These are phyloP conservation scores for Calamus simplicifolius DNA, from an alignment of 176 grass and related monocot species.

Conservation along the genomic window DNA sequence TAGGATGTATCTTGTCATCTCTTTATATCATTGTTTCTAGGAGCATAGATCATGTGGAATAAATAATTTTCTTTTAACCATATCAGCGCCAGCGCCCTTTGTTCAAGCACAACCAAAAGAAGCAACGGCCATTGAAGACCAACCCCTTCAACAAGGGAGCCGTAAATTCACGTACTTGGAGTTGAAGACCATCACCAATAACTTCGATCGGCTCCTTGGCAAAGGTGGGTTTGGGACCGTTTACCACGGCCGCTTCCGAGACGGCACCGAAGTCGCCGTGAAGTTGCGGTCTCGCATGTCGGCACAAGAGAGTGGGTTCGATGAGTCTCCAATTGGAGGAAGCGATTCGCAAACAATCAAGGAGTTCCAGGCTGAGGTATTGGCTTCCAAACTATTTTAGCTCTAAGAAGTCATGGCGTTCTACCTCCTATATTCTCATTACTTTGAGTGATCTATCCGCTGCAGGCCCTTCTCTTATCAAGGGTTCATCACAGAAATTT, in stretches of 20 bases:
- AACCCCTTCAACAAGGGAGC: slow-evolving; percentile 18
- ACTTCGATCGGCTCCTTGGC: slow-evolving; percentile 56
- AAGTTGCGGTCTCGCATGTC: slow-evolving; percentile 43
- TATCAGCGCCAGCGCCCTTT: too few relatives aligned
- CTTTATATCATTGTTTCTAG: too few relatives aligned
- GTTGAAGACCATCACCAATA: slow-evolving; percentile 42
- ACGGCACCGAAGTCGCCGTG: slow-evolving; percentile 58
- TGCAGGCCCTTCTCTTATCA: slow-evolving; percentile 44
- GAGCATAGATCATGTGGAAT: too few relatives aligned
- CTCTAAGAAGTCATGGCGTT: neutral
- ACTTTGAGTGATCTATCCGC: neutral
- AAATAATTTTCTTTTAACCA: too few relatives aligned
- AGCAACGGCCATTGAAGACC: neutral
- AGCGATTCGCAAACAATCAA: neutral
- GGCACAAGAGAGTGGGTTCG: slow-evolving; percentile 22
- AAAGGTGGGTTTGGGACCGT: slow-evolving; percentile 68
- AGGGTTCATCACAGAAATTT: slow-evolving; percentile 68
- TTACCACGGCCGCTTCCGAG: slow-evolving; percentile 47
- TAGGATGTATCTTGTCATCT: too few relatives aligned
- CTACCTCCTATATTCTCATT: neutral
- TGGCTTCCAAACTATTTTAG: neutral
- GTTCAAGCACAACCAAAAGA: too few relatives aligned
- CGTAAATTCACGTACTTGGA: slow-evolving; percentile 58
- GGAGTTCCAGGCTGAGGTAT: slow-evolving; percentile 66
- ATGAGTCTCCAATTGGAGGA: too few relatives aligned